These are phyloP conservation scores for Rhizophora mangle DNA, from an alignment of 345 rosid species.

Conservation along the genomic window DNA sequence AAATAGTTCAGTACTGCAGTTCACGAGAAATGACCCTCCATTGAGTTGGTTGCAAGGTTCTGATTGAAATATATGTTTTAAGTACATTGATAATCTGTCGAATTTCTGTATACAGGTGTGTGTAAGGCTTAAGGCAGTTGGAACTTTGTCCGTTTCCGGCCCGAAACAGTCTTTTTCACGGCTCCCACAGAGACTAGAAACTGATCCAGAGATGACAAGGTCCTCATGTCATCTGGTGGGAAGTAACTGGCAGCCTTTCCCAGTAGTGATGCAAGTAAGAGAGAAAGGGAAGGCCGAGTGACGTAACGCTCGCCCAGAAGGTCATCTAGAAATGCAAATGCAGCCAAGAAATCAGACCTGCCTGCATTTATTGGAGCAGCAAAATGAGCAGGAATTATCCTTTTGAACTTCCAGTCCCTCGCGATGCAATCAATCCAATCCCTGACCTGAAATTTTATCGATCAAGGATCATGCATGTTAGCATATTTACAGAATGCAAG, in stretches of 20 bases:
- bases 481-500: neutral
- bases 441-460: slow-evolving; percentile 51
- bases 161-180: slow-evolving; percentile 88
- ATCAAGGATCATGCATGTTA: neutral
- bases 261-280: slow-evolving; percentile 64
- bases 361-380: slow-evolving; percentile 82
- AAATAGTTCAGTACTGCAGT: neutral
- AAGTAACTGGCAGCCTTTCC: slow-evolving; percentile 96
- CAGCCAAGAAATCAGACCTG: slow-evolving; percentile 80
- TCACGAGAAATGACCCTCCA: neutral
- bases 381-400: slow-evolving; percentile 96
- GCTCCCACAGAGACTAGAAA: slow-evolving; percentile 87
- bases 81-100: neutral
- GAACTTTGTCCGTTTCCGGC: slow-evolving; percentile 43
- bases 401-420: slow-evolving; percentile 83
- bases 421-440: slow-evolving; percentile 89
- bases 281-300: slow-evolving; percentile 66
- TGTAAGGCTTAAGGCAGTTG: neutral
- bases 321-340: slow-evolving; percentile 86
- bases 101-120: neutral
- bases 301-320: slow-evolving; percentile 66
- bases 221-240: slow-evolving; percentile 96
- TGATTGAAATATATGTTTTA: neutral
- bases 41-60: neutral
- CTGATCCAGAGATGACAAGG: slow-evolving; percentile 85